Base-by-base conservation (phyloP, 768 basidiomycete species). In the Naganishia vishniacii region DNA sequence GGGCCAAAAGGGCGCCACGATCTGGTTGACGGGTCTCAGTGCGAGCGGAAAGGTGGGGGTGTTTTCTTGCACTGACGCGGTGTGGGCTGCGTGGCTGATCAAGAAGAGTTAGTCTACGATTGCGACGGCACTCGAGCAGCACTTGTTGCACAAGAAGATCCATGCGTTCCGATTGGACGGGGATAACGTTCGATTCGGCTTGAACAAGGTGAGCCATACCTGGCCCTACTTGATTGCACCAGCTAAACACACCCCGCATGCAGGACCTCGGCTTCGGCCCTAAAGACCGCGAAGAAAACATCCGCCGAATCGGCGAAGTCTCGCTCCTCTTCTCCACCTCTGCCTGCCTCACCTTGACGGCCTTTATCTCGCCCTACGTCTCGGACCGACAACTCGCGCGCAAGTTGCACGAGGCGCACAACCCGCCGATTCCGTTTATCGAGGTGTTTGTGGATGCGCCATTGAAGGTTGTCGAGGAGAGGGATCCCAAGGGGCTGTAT, bases 91-190 rank as follows among this genome's bases (percentile, higher is more conserved):
- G n/a, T n/a, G n/a, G n/a, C n/a, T n/a, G n/a, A n/a, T n/a, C n/a
- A n/a, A n/a, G n/a, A n/a, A n/a, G n/a, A n/a, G n/a, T n/a, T 75
- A 98, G 91, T 97, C 92, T 6, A 98, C 94, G 28, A 89, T 99
- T 69, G 95, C 90, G 5, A 94, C 91, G 71, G 95, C 95, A 23
- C 82, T 99, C 65, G 95, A 99, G 78, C 92, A 95, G 75, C 89
- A 93, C 76, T 83, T 99, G 7, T 81, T 99, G 59, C 89, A 92
- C 78, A 80, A 87, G 56, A 84, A 84, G 66, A 89, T 88, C 71
- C 92, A 89, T 72, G 80, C 86, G 45, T 98, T 97, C 78, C 85
- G 94, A 26, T 83, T 99, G 37, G 95, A 99, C 72, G 95, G 95
- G 2, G 95, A 98, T 80, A 78, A 78, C 66, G 81, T 99, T 61